phyloP scores from a whole-genome alignment of 139 green algal species.

The Picochlorum sp. region DNA sequence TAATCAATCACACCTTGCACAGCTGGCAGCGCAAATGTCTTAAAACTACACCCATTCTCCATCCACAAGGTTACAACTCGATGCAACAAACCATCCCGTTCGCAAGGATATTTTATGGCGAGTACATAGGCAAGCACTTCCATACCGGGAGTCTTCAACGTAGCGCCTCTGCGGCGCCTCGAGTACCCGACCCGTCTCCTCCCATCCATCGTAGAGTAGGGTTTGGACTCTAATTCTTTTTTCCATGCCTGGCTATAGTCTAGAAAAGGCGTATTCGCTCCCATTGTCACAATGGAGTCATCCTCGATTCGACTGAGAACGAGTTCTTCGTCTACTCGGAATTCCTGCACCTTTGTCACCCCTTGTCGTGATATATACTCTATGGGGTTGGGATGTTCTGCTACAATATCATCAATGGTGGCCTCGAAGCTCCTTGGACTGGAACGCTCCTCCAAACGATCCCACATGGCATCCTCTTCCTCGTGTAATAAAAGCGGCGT shows the following conservation, averaged over 20 bases:
- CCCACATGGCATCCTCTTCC: no score
- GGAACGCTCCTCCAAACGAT: no score
- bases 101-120: constrained; percentile 38
- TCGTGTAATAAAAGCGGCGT: no score
- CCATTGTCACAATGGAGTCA: constrained; percentile 27
- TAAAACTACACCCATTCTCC: constrained; percentile 18
- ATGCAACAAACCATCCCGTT: constrained; percentile 44
- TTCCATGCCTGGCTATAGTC: constrained; percentile 25
- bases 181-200: constrained; percentile 12
- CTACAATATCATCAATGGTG: no score
- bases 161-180: constrained; percentile 12
- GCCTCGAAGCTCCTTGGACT: no score
- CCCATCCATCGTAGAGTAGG: background rate
- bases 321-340: constrained; percentile 5
- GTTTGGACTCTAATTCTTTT: background rate
- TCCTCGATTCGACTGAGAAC: constrained; percentile 12
- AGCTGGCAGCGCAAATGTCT: constrained; percentile 25
- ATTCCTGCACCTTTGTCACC: constrained; percentile 12
- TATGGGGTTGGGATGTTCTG: no score
- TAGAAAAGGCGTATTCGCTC: constrained; percentile 10
- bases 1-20: constrained; percentile 21
- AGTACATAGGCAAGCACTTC: constrained; percentile 50
- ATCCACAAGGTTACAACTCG: constrained; percentile 40
- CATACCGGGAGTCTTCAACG: constrained; percentile 18
- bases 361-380: no score